These are phyloP conservation scores for Blastocystis sp. DNA, from an alignment of 352 stramenopile genomes.

Conservation along the genomic window DNA sequence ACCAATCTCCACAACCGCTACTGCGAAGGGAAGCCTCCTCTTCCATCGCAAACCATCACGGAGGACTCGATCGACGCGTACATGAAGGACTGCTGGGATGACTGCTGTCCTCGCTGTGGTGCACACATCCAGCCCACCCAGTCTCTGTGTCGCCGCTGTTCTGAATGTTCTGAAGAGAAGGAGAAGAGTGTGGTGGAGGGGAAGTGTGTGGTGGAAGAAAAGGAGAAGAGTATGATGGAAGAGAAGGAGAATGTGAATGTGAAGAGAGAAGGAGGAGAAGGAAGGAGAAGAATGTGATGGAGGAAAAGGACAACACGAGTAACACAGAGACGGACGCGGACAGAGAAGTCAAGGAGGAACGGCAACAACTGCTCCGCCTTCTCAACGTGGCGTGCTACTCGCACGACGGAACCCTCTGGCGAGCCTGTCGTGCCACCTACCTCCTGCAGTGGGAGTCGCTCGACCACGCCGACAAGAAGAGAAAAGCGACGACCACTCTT, in stretches of 20 bases:
- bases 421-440: background rate
- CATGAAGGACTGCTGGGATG: background rate
- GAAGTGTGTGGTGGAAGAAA: no score
- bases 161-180: background rate
- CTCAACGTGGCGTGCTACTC: background rate
- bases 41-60: background rate
- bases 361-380: slow-evolving; percentile 27
- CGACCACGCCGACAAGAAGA: background rate
- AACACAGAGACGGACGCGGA: no score
- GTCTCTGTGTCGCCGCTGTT: background rate
- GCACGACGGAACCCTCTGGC: background rate
- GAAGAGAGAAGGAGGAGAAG: no score
- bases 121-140: background rate
- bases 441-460: background rate
- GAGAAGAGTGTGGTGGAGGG: background rate
- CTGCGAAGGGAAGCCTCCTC: background rate
- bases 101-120: background rate
- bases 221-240: no score
- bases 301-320: no score
- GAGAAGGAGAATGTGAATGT: no score
- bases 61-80: background rate
- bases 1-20: background rate
- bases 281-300: no score
- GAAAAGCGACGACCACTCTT: background rate
- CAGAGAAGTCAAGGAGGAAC: background rate